Percentiles rank a stretch among this genome's conserved stretches.
Conservation (phyloP, 106 monocot genomes). For the Dendrobium officinale region DNA sequence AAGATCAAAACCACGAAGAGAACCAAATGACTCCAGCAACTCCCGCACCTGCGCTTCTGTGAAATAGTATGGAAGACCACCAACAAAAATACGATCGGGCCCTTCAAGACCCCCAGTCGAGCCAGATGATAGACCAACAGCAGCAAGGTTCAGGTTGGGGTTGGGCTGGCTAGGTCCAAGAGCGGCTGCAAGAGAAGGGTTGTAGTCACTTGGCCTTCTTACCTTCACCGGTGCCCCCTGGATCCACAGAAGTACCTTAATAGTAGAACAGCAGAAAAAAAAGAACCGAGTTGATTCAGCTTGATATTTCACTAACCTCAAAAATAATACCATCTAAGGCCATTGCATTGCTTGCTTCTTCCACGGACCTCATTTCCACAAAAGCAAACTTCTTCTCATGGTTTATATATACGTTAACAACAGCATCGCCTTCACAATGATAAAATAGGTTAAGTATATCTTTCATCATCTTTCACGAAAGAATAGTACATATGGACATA, state of each 20-base stretch:
- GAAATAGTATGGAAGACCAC: conserved; percentile 70
- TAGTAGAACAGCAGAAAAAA: no score
- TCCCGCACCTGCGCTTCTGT: conserved; percentile 70
- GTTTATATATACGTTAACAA: conserved; percentile 96
- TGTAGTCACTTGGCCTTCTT: conserved; percentile 83
- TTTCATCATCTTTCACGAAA: neutral
- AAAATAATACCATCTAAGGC: conserved; percentile 96
- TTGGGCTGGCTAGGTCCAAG: conserved; percentile 65
- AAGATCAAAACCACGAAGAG: conserved; percentile 81
- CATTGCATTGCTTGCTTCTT: conserved; percentile 99
- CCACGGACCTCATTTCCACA: conserved; percentile 97
- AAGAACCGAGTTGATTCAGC: no score
- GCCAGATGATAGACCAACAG: conserved; percentile 58
- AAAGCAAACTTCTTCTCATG: conserved; percentile 99
- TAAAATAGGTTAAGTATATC: neutral
- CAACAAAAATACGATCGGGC: conserved; percentile 14
- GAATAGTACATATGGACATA: neutral
- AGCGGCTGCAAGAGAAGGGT: conserved; percentile 52
- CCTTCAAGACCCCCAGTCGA: conserved; percentile 63
- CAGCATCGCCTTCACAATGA: conserved; percentile 76
- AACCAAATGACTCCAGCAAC: conserved; percentile 67
- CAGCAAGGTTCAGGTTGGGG: conserved; percentile 49
- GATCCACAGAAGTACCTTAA: conserved; percentile 22
- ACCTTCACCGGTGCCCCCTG: conserved; percentile 86
- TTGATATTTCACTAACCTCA: conserved; percentile 48